These are phyloP conservation scores for Aspergillus asperescens DNA, from an alignment of 495 filamentous ascomycete species.

Conservation along the genomic window DNA sequence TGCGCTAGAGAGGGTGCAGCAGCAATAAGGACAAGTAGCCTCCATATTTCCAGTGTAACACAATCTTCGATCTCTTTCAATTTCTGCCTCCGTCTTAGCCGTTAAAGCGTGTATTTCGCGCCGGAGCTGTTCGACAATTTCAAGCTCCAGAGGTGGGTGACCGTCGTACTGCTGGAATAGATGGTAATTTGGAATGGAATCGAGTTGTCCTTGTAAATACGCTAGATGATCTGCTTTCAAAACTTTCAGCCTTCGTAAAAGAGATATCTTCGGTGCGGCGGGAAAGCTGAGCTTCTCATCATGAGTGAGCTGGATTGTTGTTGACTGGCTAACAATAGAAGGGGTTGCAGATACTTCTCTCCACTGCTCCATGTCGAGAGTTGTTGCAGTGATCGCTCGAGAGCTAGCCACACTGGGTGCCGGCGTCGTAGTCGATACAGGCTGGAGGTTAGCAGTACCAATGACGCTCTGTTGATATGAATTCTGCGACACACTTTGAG, in stretches of 20 bases:
- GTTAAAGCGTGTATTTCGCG: neutral
- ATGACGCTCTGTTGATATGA: neutral
- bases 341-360: slow-evolving; percentile 1
- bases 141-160: neutral
- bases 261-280: neutral
- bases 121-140: neutral
- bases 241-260: neutral
- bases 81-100: neutral
- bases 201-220: neutral
- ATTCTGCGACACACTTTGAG: neutral
- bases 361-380: slow-evolving; percentile 4
- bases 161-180: neutral
- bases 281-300: neutral
- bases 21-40: slow-evolving; percentile 10
- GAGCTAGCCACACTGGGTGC: neutral
- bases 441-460: neutral
- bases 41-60: slow-evolving; percentile 10
- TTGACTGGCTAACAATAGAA: slow-evolving; percentile 2
- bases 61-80: neutral
- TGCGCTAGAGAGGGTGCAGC: slow-evolving; percentile 5
- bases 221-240: neutral
- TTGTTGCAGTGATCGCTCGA: slow-evolving; percentile 4
- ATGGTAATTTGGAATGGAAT: neutral
- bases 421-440: neutral
- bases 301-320: neutral